Evolutionary conservation across 2,329 filamentous ascomycete species (phyloP), one percentile per base, ranked within the genome.

Genomic region (Xylariaceae sp.): DNA sequence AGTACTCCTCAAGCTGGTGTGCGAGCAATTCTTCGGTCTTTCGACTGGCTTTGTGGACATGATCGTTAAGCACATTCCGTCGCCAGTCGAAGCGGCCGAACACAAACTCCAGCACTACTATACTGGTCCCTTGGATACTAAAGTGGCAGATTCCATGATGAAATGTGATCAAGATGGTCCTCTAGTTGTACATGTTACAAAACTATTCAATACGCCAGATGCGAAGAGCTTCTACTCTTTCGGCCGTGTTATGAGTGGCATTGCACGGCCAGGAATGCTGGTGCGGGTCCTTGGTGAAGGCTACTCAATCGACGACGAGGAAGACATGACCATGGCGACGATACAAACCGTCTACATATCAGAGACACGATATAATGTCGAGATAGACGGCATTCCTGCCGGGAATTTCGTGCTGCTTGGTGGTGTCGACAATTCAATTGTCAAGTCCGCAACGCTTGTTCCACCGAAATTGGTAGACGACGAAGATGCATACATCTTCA

Each of bases 361-460:
- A 7, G 89, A 97, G 65, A 90, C 90, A 18, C 76, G 90, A 59
- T 98, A 98, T 68, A 95, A 90, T 52, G 86, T 98, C 35, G 82
- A 89, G 2, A 90, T 88, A 0, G 89, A 89, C 53, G 93, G 93
- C 37, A 83, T 98, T 19, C 93, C 93, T 4, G 93, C 93, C 1
- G 93, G 93, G 33, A 96, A 94, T 60, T 87, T 89, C 73, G 91
- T 94, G 12, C 71, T 98, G n/a, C 74, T 98, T 13, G 83, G 87
- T 41, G 93, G 91, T 12, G 83, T 98, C 19, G 91, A 97, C 69
- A 97, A 97, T 64, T 96, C 90, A 4, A 97, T 98, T 55, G 89
- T 97, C 67, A 98, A 98, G 67, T 91, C 89, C 3, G 93, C 93
- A 8, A 98, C 93, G 0, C 76, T 98, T 36, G 81, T 98, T 22